Evolutionary conservation across 1,139 yeast species (phyloP).

Genomic region (Geotrichum restrictum): DNA sequence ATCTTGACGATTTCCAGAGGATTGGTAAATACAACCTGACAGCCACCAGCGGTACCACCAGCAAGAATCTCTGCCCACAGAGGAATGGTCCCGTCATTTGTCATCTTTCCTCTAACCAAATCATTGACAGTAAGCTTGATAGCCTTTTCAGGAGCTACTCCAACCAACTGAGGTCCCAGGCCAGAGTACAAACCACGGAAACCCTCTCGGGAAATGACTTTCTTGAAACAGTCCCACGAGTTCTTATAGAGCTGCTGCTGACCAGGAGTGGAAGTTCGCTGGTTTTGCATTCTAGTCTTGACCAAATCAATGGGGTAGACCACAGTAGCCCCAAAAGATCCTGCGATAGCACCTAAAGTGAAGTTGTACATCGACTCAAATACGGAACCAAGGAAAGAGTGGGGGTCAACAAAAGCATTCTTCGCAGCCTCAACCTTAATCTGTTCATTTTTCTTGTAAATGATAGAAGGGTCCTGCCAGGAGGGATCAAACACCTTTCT

Average conservation of each 20-base stretch:
- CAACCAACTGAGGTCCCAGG: slow-evolving; percentile 87
- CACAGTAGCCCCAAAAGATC: slow-evolving; percentile 97
- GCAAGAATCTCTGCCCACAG: slow-evolving; percentile 74
- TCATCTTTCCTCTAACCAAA: slow-evolving; percentile 69
- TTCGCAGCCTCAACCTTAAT: slow-evolving; percentile 43
- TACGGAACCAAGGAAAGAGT: slow-evolving; percentile 44
- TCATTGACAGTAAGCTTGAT: slow-evolving; percentile 94
- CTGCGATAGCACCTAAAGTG: slow-evolving; percentile 88
- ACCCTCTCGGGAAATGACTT: slow-evolving; percentile 76
- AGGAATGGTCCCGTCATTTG: slow-evolving; percentile 54
- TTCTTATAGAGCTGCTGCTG: slow-evolving; percentile 58
- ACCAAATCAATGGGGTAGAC: slow-evolving; percentile 96
- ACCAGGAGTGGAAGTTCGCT: slow-evolving; percentile 60
- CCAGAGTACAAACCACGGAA: slow-evolving; percentile 89
- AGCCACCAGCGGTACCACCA: slow-evolving; percentile 93
- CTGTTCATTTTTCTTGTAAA: slow-evolving; percentile 36
- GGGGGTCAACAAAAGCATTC: slow-evolving; percentile 41
- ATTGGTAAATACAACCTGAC: slow-evolving; percentile 93
- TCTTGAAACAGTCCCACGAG: slow-evolving; percentile 80
- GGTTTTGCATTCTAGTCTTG: slow-evolving; percentile 97
- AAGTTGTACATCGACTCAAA: slow-evolving; percentile 87
- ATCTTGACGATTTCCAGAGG: slow-evolving; percentile 95
- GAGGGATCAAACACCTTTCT: slow-evolving; percentile 44
- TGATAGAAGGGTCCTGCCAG: slow-evolving; percentile 42
- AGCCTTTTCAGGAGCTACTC: slow-evolving; percentile 98